Conservation (phyloP, 805 yeast genomes). For the Cyberlindnera nakhonratchasimensis region DNA sequence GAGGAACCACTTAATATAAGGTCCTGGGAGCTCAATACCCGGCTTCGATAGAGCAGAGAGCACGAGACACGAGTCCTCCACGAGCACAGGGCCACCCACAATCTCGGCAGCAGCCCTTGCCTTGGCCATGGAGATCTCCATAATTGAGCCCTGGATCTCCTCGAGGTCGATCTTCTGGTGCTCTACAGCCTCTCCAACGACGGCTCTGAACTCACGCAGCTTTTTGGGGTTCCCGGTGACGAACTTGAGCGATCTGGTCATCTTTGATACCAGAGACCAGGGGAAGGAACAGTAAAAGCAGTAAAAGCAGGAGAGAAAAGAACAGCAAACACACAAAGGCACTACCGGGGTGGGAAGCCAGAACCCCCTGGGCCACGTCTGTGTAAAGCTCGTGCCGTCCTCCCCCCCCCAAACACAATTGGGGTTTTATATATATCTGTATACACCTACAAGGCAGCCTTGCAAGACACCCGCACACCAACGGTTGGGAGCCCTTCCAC, state of each 20-base stretch:
- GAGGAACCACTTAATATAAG: slow-evolving; percentile 90
- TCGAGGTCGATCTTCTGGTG: slow-evolving; percentile 74
- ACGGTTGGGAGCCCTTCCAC: too few relatives aligned
- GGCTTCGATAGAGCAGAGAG: slow-evolving; percentile 69
- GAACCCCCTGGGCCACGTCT: too few relatives aligned
- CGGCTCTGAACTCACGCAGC: slow-evolving; percentile 74
- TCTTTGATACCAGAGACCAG: neutral
- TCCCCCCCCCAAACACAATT: too few relatives aligned
- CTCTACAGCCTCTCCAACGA: slow-evolving; percentile 53
- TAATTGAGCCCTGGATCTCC: slow-evolving; percentile 85
- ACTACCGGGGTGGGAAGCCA: too few relatives aligned
- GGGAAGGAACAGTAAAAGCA: neutral
- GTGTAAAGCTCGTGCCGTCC: too few relatives aligned
- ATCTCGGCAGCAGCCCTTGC: slow-evolving; percentile 66
- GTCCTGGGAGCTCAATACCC: slow-evolving; percentile 76
- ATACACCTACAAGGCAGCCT: too few relatives aligned
- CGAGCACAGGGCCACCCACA: slow-evolving; percentile 75
- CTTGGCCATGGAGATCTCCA: slow-evolving; percentile 76
- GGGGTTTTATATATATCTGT: too few relatives aligned
- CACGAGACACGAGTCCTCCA: slow-evolving; percentile 89
- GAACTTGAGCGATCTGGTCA: slow-evolving; percentile 42
- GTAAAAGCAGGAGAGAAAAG: neutral
- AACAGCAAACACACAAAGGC: neutral
- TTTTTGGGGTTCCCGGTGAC: slow-evolving; percentile 90
- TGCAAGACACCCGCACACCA: neutral